Conservation (phyloP, 169 alveolate genomes). For the Plasmodium vinckei region DNA sequence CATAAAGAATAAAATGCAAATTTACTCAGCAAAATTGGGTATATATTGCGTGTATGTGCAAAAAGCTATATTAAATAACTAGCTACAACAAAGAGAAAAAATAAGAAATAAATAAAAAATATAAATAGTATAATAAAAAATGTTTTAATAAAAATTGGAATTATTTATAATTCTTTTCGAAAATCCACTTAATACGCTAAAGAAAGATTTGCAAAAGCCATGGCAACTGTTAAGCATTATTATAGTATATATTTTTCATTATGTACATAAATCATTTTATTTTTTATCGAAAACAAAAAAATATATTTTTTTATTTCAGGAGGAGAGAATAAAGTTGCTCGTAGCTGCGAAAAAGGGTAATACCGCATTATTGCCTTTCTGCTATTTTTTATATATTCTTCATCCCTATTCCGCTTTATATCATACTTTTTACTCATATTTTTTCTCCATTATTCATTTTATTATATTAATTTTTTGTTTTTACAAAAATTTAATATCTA, state of each 20-base stretch:
- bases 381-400: neutral
- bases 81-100: neutral
- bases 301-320: constrained; percentile 28
- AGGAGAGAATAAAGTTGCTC: constrained; percentile 72
- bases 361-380: neutral
- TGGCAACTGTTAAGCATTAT: constrained; percentile 57
- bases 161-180: too few species aligned
- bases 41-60: neutral
- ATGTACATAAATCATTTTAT: neutral
- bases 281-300: neutral
- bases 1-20: neutral
- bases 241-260: neutral
- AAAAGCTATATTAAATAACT: neutral
- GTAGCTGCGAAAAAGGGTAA: constrained; percentile 72
- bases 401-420: constrained; percentile 1
- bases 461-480: neutral
- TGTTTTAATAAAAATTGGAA: neutral
- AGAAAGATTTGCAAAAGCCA: constrained; percentile 4
- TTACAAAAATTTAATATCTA: too few species aligned
- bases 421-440: constrained; percentile 4
- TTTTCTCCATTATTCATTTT: neutral
- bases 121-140: neutral
- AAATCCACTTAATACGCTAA: too few species aligned
- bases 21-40: neutral
- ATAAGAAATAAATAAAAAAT: neutral